A percentile compares a stretch with the other conserved stretches of the same genome.
Conservation (phyloP, 2,329 filamentous ascomycete species). For the Huntiella decipiens region DNA sequence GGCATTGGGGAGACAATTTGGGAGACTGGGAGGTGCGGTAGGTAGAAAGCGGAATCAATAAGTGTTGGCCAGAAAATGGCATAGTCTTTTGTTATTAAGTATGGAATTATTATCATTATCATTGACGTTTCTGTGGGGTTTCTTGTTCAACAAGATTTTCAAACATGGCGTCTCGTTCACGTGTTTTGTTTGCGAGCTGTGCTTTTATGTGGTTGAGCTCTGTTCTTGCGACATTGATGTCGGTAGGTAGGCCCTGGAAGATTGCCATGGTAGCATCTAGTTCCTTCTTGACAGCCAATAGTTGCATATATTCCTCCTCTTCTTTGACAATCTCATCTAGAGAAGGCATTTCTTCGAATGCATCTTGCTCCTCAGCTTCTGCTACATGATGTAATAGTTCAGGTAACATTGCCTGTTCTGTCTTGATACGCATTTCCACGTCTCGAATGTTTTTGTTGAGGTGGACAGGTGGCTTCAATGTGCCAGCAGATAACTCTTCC, state of each 20-base stretch:
- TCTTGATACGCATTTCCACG: constrained; percentile 49
- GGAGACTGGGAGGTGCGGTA: constrained; percentile 52
- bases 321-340: constrained; percentile 1
- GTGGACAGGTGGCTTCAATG: constrained; percentile 34
- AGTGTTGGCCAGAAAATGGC: neutral
- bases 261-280: constrained; percentile 43
- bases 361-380: neutral
- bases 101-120: neutral
- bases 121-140: constrained; percentile 9
- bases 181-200: constrained; percentile 42
- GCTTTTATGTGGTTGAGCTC: constrained; percentile 49
- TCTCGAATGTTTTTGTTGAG: constrained; percentile 55
- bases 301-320: constrained; percentile 16
- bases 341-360: constrained; percentile 1
- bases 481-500: constrained; percentile 22
- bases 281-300: constrained; percentile 38
- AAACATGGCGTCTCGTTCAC: constrained; percentile 53
- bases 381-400: constrained; percentile 30
- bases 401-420: constrained; percentile 43
- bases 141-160: constrained; percentile 49
- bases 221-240: constrained; percentile 47
- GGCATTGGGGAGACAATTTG: constrained; percentile 48
- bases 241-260: constrained; percentile 55
- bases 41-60: constrained; percentile 35
- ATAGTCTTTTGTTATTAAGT: neutral